A percentile compares a stretch with the other conserved stretches of the same genome.
Evolutionary conservation across 371 early-diverging fungal species (phyloP).

Genomic region (Vairimorpha necatrix): DNA sequence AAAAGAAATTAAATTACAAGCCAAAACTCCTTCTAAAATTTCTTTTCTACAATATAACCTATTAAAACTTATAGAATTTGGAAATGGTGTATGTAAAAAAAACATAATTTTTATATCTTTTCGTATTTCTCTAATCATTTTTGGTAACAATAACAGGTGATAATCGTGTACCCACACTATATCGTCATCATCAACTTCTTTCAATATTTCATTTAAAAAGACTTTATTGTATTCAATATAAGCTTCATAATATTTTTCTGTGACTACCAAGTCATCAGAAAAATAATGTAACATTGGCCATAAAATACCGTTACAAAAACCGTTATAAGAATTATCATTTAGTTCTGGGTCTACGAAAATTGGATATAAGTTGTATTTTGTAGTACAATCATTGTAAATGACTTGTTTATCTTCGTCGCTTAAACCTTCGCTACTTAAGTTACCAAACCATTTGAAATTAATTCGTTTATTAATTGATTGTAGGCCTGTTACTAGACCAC

Average conservation of each 20-base stretch:
- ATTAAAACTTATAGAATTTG: slow-evolving; percentile 81
- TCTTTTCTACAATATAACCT: slow-evolving; percentile 80
- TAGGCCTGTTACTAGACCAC: slow-evolving; percentile 91
- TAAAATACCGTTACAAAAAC: slow-evolving; percentile 83
- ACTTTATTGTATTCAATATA: slow-evolving; percentile 80
- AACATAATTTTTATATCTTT: slow-evolving; percentile 82
- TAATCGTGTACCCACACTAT: slow-evolving; percentile 99
- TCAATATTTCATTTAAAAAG: slow-evolving; percentile 78
- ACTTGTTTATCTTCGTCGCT: slow-evolving; percentile 72
- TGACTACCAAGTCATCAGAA: slow-evolving; percentile 84
- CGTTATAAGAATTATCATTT: slow-evolving; percentile 93
- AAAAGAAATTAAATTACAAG: slow-evolving; percentile 85
- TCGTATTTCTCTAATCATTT: slow-evolving; percentile 70
- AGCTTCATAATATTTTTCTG: slow-evolving; percentile 83
- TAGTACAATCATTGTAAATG: slow-evolving; percentile 70
- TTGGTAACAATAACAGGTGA: slow-evolving; percentile 91
- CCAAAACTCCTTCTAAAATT: slow-evolving; percentile 79
- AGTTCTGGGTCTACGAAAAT: slow-evolving; percentile 88
- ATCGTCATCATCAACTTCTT: slow-evolving; percentile 78
- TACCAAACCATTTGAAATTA: slow-evolving; percentile 95
- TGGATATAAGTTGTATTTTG: slow-evolving; percentile 80
- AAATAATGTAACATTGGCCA: slow-evolving; percentile 98
- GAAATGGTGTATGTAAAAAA: slow-evolving; percentile 97
- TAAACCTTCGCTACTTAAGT: slow-evolving; percentile 82
- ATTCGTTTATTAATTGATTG: slow-evolving; percentile 82